These are phyloP conservation scores for Stachybotrys echinatus DNA, from an alignment of 2,329 filamentous ascomycete species.

Conservation along the genomic window DNA sequence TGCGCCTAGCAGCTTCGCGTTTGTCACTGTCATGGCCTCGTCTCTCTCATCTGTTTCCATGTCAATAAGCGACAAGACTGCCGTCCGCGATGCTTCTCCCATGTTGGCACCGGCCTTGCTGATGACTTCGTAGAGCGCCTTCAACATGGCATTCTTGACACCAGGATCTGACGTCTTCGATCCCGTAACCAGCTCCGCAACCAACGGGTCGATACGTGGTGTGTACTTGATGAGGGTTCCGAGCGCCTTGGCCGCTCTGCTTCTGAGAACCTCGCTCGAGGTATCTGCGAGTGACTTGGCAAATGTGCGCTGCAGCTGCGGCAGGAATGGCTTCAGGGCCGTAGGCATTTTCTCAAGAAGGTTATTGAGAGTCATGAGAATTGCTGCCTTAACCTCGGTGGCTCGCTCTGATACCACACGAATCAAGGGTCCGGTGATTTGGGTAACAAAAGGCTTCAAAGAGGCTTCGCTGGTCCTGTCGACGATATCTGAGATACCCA, in stretches of 20 bases:
- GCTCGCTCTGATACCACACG: slow-evolving; percentile 96
- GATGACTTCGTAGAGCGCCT: slow-evolving; percentile 92
- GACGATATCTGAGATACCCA: slow-evolving; percentile 93
- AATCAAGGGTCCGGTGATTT: slow-evolving; percentile 95
- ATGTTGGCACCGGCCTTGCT: slow-evolving; percentile 93
- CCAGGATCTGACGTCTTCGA: slow-evolving; percentile 82
- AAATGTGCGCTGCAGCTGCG: slow-evolving; percentile 93
- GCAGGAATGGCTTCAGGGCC: slow-evolving; percentile 93
- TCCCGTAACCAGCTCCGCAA: slow-evolving; percentile 87
- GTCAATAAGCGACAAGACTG: slow-evolving; percentile 87
- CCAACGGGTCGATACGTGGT: slow-evolving; percentile 89
- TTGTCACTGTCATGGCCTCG: slow-evolving; percentile 77
- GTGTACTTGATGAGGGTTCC: slow-evolving; percentile 95
- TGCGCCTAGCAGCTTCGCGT: slow-evolving; percentile 83
- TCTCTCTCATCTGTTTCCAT: slow-evolving; percentile 72
- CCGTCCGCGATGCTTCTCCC: slow-evolving; percentile 80
- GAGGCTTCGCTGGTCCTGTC: slow-evolving; percentile 85
- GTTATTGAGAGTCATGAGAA: slow-evolving; percentile 90
- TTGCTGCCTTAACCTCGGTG: slow-evolving; percentile 92
- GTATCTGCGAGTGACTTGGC: slow-evolving; percentile 92
- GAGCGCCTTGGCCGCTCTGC: slow-evolving; percentile 85
- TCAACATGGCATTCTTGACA: slow-evolving; percentile 93
- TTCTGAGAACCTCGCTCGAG: slow-evolving; percentile 81
- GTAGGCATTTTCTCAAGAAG: slow-evolving; percentile 93
- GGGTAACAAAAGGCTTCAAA: slow-evolving; percentile 90